Base-by-base conservation (phyloP, 169 alveolate genomes). In the Babesia sp. region DNA sequence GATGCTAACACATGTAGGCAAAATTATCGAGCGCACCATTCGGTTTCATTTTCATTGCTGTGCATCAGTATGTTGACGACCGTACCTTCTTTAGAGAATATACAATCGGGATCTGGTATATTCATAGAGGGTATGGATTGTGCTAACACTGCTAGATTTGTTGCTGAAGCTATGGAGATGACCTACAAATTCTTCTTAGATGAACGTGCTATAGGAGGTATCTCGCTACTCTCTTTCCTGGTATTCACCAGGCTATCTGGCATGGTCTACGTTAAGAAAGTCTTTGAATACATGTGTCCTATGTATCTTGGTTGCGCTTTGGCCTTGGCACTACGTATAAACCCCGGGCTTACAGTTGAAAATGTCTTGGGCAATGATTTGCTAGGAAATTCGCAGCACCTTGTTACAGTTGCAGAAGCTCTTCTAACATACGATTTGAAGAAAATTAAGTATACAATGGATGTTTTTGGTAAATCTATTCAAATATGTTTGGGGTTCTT, bases 91-190 rank as follows among this genome's bases (percentile, higher is more conserved):
- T 33, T 56, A 28, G 41, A 2, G 31, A 42, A 53, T 37, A 8
- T 64, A 22, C n/a, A 22, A 3, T 14, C 44, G 5, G 64, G 64
- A 3, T 64, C 74, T 41, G 51, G 74, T 34, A 14, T 60, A 6
- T 22, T 42, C n/a, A 0, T 60, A 33, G 55, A 31, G 0, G 61
- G 71, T 6, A 55, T 64, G 59, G 75, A 75, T 29, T 79, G 78
- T 39, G 24, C 61, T 31, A 79, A 41, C 53, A 79, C 77, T 14
- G 82, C 71, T 5, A 69, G 79, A 45, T 79, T 22, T 55, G 69
- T 70, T 37, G 60, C 83, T 22, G 87, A 79, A 42, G 59, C 68
- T 18, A 28, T 79, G 82, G 87, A 79, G 77, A 54, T 79, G 66
- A 37, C 58, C 44, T 79, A 70, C 70, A 79, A 68, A 63, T 50